Conservation (phyloP, 345 rosid species). For the Citrus reticulata region DNA sequence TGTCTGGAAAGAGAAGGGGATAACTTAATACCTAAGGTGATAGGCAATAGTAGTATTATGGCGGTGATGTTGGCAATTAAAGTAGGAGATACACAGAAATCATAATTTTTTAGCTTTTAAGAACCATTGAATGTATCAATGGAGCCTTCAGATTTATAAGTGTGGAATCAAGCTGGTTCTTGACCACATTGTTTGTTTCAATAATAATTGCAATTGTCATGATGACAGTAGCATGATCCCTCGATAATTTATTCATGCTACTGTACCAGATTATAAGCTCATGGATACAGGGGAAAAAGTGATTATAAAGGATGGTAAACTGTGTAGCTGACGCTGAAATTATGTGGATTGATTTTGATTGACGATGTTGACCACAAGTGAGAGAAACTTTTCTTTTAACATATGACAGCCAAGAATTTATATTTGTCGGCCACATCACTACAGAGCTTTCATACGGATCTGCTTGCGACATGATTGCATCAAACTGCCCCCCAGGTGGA, state of each 20-base stretch:
- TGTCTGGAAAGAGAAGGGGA: background rate
- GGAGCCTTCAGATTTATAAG: background rate
- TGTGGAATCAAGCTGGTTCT: background rate
- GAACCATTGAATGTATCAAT: background rate
- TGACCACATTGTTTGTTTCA: background rate
- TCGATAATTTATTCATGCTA: background rate
- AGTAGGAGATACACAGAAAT: background rate
- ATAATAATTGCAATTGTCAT: slow-evolving; percentile 8
- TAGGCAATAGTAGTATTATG: background rate
- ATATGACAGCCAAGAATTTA: slow-evolving; percentile 18
- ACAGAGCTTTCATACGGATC: slow-evolving; percentile 23
- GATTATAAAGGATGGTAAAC: slow-evolving; percentile 15
- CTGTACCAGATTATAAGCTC: background rate
- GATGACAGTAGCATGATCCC: slow-evolving; percentile 9
- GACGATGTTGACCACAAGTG: slow-evolving; percentile 6
- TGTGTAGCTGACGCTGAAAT: slow-evolving; percentile 15
- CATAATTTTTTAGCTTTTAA: background rate
- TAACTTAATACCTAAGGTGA: background rate
- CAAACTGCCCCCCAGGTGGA: slow-evolving; percentile 22
- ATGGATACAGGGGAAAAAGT: slow-evolving; percentile 10
- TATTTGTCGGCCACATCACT: slow-evolving; percentile 20
- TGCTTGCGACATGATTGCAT: slow-evolving; percentile 16
- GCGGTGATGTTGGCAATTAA: background rate
- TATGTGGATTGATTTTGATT: slow-evolving; percentile 10
- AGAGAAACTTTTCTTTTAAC: slow-evolving; percentile 3